phyloP scores from a whole-genome alignment of 2,329 filamentous ascomycete species.

The Fusarium graminum region DNA sequence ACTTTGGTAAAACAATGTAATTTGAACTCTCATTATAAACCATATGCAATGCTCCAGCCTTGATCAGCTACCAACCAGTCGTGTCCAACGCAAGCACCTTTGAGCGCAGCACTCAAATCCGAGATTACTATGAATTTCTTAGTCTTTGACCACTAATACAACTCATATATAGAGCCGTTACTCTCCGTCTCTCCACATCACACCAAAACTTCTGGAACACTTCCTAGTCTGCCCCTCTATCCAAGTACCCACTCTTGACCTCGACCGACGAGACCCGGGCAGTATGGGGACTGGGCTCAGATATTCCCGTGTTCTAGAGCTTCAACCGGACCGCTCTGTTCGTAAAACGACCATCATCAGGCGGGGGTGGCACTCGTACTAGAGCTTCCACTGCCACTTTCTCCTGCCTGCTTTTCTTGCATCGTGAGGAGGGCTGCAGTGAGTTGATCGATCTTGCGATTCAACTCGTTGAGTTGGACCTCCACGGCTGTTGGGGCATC shows the following conservation, averaged over 20 bases:
- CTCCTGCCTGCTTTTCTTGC: conserved; percentile 55
- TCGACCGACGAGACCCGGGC: conserved; percentile 38
- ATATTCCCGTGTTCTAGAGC: neutral
- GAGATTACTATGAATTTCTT: conserved; percentile 4
- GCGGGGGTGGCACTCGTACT: conserved; percentile 18
- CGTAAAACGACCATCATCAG: conserved; percentile 25
- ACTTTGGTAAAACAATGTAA: conserved; percentile 1
- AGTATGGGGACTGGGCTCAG: neutral
- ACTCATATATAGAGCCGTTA: conserved; percentile 36
- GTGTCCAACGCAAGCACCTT: conserved; percentile 5
- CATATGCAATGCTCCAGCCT: neutral
- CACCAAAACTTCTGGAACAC: conserved; percentile 32
- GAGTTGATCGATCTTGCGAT: conserved; percentile 69
- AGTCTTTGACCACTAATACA: conserved; percentile 21
- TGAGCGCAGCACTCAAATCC: neutral
- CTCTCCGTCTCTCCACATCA: conserved; percentile 33
- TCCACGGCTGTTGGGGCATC: conserved; percentile 60
- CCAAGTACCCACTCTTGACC: conserved; percentile 29
- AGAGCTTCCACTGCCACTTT: conserved; percentile 16
- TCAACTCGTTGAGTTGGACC: conserved; percentile 66
- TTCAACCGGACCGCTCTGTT: conserved; percentile 18
- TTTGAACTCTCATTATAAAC: conserved; percentile 11
- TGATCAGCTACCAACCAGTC: neutral
- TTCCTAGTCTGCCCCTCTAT: conserved; percentile 15
- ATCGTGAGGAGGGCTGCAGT: conserved; percentile 65